phyloP scores from a whole-genome alignment of 495 filamentous ascomycete species.

The Pyronema domesticum region DNA sequence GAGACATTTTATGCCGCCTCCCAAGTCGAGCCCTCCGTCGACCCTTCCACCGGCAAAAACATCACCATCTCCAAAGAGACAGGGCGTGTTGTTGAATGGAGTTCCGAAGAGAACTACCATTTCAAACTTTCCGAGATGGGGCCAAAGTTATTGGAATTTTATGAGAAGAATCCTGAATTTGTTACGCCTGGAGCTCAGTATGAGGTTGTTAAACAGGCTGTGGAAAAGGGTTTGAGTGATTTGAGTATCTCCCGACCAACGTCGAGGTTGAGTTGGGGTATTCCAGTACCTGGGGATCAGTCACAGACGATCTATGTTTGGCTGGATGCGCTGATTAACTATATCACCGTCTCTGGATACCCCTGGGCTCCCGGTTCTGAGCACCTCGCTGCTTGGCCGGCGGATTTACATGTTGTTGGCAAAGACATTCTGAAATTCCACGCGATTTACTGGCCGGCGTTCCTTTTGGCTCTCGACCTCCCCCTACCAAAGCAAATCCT shows the following conservation, averaged over 20 bases:
- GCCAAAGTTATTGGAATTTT: slow-evolving; percentile 58
- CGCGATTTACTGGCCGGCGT: slow-evolving; percentile 93
- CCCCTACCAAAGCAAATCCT: slow-evolving; percentile 68
- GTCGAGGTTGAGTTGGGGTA: slow-evolving; percentile 70
- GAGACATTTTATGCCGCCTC: slow-evolving; percentile 84
- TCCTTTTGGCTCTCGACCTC: slow-evolving; percentile 75
- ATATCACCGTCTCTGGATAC: slow-evolving; percentile 73
- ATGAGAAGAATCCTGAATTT: slow-evolving; percentile 50
- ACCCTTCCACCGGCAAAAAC: slow-evolving; percentile 63
- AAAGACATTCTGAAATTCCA: slow-evolving; percentile 96
- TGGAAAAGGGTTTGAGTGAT: slow-evolving; percentile 57
- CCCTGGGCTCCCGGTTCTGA: slow-evolving; percentile 50
- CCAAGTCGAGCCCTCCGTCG: slow-evolving; percentile 51
- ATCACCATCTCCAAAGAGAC: slow-evolving; percentile 75
- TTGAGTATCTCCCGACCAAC: slow-evolving; percentile 73
- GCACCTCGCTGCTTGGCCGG: slow-evolving; percentile 57
- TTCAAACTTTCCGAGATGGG: slow-evolving; percentile 73
- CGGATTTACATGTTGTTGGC: slow-evolving; percentile 76
- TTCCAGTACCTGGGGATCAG: slow-evolving; percentile 67
- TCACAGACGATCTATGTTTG: slow-evolving; percentile 93
- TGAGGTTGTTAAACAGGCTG: slow-evolving; percentile 48
- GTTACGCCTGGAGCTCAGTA: slow-evolving; percentile 49
- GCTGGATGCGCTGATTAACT: slow-evolving; percentile 91
- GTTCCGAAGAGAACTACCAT: slow-evolving; percentile 84
- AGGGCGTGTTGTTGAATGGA: slow-evolving; percentile 84